These are phyloP conservation scores for Xylaria sp. DNA, from an alignment of 2,329 filamentous ascomycete species.

Conservation along the genomic window DNA sequence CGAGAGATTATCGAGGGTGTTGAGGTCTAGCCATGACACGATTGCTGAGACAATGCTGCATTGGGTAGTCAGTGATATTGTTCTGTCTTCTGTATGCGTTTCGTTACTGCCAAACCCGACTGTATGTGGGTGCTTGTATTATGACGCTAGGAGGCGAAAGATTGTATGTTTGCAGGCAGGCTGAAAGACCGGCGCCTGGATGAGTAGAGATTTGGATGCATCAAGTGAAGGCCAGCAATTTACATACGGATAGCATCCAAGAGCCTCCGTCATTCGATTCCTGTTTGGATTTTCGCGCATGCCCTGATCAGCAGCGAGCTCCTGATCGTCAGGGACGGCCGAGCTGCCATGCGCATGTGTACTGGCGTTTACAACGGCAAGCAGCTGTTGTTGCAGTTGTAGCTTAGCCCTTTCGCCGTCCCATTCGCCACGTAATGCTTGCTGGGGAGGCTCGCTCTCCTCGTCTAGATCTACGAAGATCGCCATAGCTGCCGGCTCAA, in stretches of 20 bases:
- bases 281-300: conserved; percentile 60
- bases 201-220: conserved; percentile 22
- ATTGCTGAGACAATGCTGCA: conserved; percentile 79
- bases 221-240: conserved; percentile 46
- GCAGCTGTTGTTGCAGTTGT: conserved; percentile 32
- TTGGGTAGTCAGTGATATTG: conserved; percentile 25
- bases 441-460: conserved; percentile 30
- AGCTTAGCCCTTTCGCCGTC: conserved; percentile 31
- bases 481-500: conserved; percentile 25
- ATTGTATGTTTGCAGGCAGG: neutral
- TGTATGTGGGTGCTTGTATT: conserved; percentile 1
- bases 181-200: neutral
- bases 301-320: conserved; percentile 3
- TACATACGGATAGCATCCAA: conserved; percentile 76
- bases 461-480: conserved; percentile 38
- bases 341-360: conserved; percentile 11
- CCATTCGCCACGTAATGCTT: conserved; percentile 26
- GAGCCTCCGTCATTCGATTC: conserved; percentile 68
- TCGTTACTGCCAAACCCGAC: conserved; percentile 22
- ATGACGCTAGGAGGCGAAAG: conserved; percentile 8
- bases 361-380: conserved; percentile 24
- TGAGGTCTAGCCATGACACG: conserved; percentile 82
- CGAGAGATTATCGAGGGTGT: conserved; percentile 84
- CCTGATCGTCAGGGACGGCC: neutral
- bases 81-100: neutral